These are phyloP conservation scores for Globisporangium viniferum DNA, from an alignment of 352 stramenopile species.

Conservation along the genomic window DNA sequence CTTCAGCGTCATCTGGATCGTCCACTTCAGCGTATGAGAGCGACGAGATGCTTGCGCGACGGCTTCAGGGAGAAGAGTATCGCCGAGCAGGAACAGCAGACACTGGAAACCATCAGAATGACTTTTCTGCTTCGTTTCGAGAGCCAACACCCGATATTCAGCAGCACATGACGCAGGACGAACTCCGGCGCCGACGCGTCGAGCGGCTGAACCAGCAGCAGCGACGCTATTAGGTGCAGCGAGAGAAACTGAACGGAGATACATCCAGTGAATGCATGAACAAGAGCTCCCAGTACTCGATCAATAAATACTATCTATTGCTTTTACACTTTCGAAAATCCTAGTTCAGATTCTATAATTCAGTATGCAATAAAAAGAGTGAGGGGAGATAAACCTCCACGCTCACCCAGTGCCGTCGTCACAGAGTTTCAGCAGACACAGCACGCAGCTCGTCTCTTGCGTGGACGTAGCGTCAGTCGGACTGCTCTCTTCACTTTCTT, in stretches of 20 bases:
- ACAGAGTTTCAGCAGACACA: constrained; percentile 35
- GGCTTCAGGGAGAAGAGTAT: constrained; percentile 29
- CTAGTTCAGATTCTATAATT: not conserved
- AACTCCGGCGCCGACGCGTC: constrained; percentile 29
- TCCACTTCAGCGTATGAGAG: not conserved
- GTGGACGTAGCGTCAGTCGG: not conserved
- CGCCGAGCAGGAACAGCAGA: not conserved
- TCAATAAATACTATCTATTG: not conserved
- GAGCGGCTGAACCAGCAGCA: constrained; percentile 17
- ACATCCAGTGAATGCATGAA: not conserved
- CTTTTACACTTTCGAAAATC: not conserved
- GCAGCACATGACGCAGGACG: constrained; percentile 20
- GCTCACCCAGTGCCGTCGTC: not conserved
- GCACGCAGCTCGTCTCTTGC: constrained; percentile 15
- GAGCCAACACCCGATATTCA: not conserved
- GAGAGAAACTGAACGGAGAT: no score
- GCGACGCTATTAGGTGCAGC: not conserved
- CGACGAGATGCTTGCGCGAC: constrained; percentile 23
- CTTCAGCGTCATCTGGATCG: not conserved
- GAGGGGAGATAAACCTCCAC: no score
- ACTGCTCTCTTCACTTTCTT: not conserved
- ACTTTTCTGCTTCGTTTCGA: not conserved
- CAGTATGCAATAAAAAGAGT: not conserved
- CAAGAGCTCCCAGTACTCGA: not conserved
- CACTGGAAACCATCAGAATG: not conserved